Evolutionary conservation across 371 early-diverging fungal genomes (phyloP).

Genomic region (Saksenaea vasiformis): DNA sequence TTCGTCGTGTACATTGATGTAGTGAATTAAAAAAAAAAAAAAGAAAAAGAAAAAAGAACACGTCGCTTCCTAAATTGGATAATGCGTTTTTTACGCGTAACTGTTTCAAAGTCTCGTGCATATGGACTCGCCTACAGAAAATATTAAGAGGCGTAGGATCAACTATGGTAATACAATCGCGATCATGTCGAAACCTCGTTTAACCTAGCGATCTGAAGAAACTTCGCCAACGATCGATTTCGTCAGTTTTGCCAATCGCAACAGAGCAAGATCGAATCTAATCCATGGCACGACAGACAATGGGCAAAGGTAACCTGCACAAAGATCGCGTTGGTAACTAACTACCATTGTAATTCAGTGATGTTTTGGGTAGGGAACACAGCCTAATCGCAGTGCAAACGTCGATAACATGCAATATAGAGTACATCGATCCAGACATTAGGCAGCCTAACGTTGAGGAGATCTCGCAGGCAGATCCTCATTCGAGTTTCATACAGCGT

Average conservation of each 20-base stretch:
- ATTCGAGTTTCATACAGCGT: background rate
- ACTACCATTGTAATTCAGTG: background rate
- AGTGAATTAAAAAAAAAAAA: background rate
- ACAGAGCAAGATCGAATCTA: background rate
- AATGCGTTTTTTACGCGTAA: too few species aligned
- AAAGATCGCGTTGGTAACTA: background rate
- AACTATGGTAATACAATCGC: background rate
- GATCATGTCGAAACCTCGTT: background rate
- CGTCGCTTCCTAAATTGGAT: too few species aligned
- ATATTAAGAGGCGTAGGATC: background rate
- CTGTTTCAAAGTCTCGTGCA: background rate
- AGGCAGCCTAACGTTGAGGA: background rate
- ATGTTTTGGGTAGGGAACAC: background rate
- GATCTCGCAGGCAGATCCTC: background rate
- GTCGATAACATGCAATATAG: background rate
- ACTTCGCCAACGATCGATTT: background rate
- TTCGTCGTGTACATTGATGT: background rate
- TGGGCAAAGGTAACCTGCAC: background rate
- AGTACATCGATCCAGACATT: background rate
- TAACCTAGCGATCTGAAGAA: background rate
- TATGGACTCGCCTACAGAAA: slow-evolving; percentile 1
- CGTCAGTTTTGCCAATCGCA: background rate
- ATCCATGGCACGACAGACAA: background rate
- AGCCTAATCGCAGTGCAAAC: background rate
- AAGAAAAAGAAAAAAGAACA: too few species aligned